Conservation (phyloP, 192 early-diverging fungal species). For the Rhizophagus prolifer region DNA sequence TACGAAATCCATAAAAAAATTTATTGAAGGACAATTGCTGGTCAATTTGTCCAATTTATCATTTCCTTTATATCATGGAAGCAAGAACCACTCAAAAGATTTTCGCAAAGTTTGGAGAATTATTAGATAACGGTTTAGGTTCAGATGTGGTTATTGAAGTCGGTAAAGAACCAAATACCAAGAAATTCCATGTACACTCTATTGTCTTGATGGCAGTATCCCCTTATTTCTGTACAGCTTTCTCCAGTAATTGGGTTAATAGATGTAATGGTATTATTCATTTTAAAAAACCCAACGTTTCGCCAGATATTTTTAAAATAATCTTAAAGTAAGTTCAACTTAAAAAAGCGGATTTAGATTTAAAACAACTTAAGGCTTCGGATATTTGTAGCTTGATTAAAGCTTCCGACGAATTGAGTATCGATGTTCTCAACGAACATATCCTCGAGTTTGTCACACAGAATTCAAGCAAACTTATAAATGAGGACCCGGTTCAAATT, state of each 20-base stretch:
- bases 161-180: not conserved
- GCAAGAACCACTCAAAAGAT: not conserved
- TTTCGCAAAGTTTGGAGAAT: not conserved
- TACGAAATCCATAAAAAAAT: no score
- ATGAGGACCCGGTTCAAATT: not conserved
- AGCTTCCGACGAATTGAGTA: not conserved
- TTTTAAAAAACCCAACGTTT: not conserved
- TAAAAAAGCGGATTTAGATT: not conserved
- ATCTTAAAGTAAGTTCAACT: not conserved
- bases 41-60: no score
- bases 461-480: not conserved
- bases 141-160: constrained; percentile 19
- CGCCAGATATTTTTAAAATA: not conserved
- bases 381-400: not conserved
- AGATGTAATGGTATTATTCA: not conserved
- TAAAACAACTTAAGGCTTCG: not conserved
- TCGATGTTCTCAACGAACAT: not conserved
- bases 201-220: constrained; percentile 4
- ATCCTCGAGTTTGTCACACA: not conserved
- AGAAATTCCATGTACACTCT: constrained; percentile 14
- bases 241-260: not conserved
- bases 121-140: not conserved
- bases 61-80: not conserved
- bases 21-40: no score
- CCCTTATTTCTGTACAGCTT: constrained; percentile 11